phyloP scores from a whole-genome alignment of 2,329 filamentous ascomycete species.

The Ilyonectria sp. region DNA sequence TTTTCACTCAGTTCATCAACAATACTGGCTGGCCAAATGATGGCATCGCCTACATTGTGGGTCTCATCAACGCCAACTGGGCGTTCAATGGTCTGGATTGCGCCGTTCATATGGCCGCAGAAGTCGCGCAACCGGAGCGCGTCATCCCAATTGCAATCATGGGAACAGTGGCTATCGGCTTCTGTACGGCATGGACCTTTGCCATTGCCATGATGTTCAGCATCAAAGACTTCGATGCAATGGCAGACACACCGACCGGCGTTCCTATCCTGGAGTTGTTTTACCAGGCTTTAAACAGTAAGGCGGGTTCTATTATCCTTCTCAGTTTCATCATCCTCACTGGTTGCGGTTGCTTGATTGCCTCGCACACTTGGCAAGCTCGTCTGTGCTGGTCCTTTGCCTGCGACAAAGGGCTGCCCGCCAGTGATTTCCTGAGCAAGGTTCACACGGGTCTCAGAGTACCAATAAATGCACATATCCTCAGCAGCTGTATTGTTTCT shows the following conservation, averaged over 20 bases:
- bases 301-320: not conserved
- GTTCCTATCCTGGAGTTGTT: conserved; percentile 6
- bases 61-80: conserved; percentile 31
- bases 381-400: conserved; percentile 22
- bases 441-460: conserved; percentile 1
- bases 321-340: not conserved
- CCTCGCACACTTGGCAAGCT: conserved; percentile 19
- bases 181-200: conserved; percentile 30
- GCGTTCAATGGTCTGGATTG: conserved; percentile 24
- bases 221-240: conserved; percentile 20
- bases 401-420: conserved; percentile 9
- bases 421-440: too few relatives aligned
- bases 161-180: conserved; percentile 26
- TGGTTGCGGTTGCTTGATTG: conserved; percentile 4
- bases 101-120: conserved; percentile 31
- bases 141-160: conserved; percentile 26
- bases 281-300: not conserved
- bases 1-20: conserved; percentile 25
- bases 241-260: conserved; percentile 1
- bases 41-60: conserved; percentile 27
- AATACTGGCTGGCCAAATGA: conserved; percentile 16
- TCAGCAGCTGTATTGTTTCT: not conserved
- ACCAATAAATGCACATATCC: conserved; percentile 10
- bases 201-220: conserved; percentile 30
- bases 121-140: conserved; percentile 17